Percentiles rank a stretch among this genome's conserved stretches.
These are phyloP conservation scores for Tulasnella sp. DNA, from an alignment of 768 basidiomycete species.

Conservation along the genomic window DNA sequence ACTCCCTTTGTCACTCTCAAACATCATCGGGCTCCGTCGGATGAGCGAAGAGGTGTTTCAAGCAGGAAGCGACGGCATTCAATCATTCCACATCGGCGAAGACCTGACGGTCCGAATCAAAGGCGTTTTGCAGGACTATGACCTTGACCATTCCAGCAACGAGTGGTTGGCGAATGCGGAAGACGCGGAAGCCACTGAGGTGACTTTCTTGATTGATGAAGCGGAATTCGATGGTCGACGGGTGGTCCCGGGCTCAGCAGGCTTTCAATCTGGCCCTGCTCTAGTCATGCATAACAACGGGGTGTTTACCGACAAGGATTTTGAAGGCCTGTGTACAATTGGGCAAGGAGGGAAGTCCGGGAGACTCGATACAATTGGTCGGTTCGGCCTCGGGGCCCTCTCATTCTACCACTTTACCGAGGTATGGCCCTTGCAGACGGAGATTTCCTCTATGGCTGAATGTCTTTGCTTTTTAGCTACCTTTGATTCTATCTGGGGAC, in stretches of 20 bases:
- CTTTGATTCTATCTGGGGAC: constrained; percentile 26
- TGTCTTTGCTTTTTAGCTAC: too few relatives aligned
- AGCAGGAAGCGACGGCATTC: constrained; percentile 17
- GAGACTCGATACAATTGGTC: constrained; percentile 33
- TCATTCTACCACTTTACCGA: constrained; percentile 44
- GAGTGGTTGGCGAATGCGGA: constrained; percentile 46
- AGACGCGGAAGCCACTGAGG: constrained; percentile 36
- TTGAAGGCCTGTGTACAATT: constrained; percentile 34
- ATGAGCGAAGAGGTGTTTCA: constrained; percentile 17
- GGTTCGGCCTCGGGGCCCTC: constrained; percentile 41
- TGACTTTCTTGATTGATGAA: constrained; percentile 33
- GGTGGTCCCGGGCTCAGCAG: constrained; percentile 28
- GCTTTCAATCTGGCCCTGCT: constrained; percentile 28
- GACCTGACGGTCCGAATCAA: constrained; percentile 33
- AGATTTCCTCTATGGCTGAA: too few relatives aligned
- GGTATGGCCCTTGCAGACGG: constrained; percentile 22
- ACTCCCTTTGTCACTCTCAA: constrained; percentile 2
- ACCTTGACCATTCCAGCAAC: constrained; percentile 31
- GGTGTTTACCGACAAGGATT: constrained; percentile 33
- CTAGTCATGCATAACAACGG: constrained; percentile 37
- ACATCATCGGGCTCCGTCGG: constrained; percentile 14
- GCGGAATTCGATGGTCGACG: constrained; percentile 16
- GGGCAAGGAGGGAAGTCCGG: constrained; percentile 36
- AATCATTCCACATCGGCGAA: constrained; percentile 36
- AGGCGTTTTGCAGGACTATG: constrained; percentile 33